Evolutionary conservation across 2,329 filamentous ascomycete species (phyloP).

Genomic region (Rhynchosporium secalis): DNA sequence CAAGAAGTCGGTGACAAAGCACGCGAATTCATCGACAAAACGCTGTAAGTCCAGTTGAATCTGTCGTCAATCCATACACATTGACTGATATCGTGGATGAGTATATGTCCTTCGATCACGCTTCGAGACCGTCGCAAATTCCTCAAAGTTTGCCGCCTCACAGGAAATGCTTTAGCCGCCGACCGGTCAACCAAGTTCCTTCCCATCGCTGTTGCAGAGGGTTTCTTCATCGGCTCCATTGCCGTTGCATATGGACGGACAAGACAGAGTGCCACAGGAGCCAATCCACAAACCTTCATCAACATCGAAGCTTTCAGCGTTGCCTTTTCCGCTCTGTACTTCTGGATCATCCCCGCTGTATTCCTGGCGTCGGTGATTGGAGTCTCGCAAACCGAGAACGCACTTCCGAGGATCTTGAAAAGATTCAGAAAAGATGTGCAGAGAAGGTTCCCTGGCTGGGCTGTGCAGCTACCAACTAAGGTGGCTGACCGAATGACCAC

Average conservation of each 20-base stretch:
- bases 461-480: neutral
- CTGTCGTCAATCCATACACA: neutral
- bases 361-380: conserved; percentile 13
- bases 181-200: conserved; percentile 18
- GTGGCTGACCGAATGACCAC: neutral
- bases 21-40: neutral
- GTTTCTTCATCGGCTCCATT: conserved; percentile 11
- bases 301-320: conserved; percentile 17
- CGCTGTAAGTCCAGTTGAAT: conserved; percentile 5
- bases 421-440: neutral
- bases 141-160: conserved; percentile 1
- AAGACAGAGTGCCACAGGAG: neutral
- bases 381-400: conserved; percentile 14
- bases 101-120: neutral
- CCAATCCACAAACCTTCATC: conserved; percentile 13
- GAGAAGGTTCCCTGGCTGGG: neutral
- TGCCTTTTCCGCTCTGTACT: conserved; percentile 14
- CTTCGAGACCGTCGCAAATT: conserved; percentile 1
- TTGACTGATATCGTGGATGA: neutral
- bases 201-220: conserved; percentile 15
- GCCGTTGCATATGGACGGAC: conserved; percentile 13
- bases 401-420: neutral
- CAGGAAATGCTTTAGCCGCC: conserved; percentile 11
- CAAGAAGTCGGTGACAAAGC: conserved; percentile 1
- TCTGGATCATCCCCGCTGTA: conserved; percentile 13